Base-by-base conservation (phyloP, 129 eudicot species). In the Pseudognaphalium luteoalbum region DNA sequence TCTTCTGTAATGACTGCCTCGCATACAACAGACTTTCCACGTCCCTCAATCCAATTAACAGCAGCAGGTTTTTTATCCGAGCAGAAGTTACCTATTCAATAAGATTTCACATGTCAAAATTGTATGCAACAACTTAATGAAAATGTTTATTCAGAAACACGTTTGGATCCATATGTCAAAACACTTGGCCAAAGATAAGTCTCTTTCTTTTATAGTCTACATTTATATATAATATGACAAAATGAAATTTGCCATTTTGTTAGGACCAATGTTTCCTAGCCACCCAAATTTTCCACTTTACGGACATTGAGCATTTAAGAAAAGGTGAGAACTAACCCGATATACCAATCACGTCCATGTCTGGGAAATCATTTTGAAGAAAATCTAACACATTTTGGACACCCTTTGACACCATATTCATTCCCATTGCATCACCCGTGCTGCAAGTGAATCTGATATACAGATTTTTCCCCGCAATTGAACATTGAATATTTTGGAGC, bases 361-460 rank as follows among this genome's bases (percentile, higher is more conserved):
- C 96, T 7, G 91, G 89, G 47, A 89, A 89, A 76, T 89, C 91
- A 66, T 74, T 82, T 59, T 78, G 86, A 71, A 89, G 96, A 81
- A 84, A 89, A 76, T 89, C 92, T 47, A 89, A 73, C 56, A 89
- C 96, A 47, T 89, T 89, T 68, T 89, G 96, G 51, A 89, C 96
- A 66, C 96, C 96, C 82, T 89, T 89, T 17, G 96, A 89, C 59
- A 89, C 92, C 96, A 89, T 89, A 84, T 89, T 89, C 96, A 89
- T 89, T 63, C 96, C 96, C 96, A 89, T 89, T 20, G 96, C 96
- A 84, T 89, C 96, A 29, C 96, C 96, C 1, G 96, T 89, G 73
- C 96, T 84, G 87, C 96, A 89, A 68, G 84, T 82, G 81, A 89
- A 86, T 86, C 96, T 81, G 32, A 86, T 80, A 76, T 89, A 89